A percentile compares a stretch with the other conserved stretches of the same genome.
phyloP scores from a whole-genome alignment of 805 yeast species.

The Saccharomycopsis sp. region DNA sequence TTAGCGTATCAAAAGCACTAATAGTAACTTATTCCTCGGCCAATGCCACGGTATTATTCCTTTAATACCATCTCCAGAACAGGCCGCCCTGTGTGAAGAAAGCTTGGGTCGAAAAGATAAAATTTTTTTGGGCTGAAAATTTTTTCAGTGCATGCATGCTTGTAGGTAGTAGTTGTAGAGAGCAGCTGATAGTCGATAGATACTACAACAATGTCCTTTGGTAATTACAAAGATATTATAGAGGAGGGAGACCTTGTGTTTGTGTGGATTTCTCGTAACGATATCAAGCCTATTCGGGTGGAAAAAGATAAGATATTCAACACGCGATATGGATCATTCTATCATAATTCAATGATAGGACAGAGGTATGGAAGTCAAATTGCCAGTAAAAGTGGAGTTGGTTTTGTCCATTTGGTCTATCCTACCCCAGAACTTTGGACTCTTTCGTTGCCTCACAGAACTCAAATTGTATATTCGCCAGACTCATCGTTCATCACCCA shows the following conservation, averaged over 20 bases:
- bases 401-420: constrained; percentile 78
- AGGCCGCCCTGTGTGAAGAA: too few species aligned
- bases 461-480: constrained; percentile 95
- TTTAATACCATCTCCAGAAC: too few species aligned
- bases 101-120: neutral
- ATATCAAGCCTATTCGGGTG: constrained; percentile 67
- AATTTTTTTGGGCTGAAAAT: too few species aligned
- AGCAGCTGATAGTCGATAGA: neutral
- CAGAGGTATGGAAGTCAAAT: constrained; percentile 79
- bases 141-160: too few species aligned
- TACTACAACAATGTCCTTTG: constrained; percentile 38
- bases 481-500: constrained; percentile 90
- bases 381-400: constrained; percentile 55
- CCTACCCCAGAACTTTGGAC: constrained; percentile 98
- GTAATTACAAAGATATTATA: constrained; percentile 56
- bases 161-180: too few species aligned
- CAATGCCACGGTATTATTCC: too few species aligned
- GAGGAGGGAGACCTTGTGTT: constrained; percentile 84
- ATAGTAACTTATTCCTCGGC: too few species aligned
- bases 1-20: too few species aligned
- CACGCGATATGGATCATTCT: constrained; percentile 85
- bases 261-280: constrained; percentile 76
- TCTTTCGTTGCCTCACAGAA: constrained; percentile 89
- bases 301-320: constrained; percentile 56
- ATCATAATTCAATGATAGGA: constrained; percentile 80